Evolutionary conservation across 495 filamentous ascomycete species (phyloP).

Genomic region (Pyrenula aspistea): DNA sequence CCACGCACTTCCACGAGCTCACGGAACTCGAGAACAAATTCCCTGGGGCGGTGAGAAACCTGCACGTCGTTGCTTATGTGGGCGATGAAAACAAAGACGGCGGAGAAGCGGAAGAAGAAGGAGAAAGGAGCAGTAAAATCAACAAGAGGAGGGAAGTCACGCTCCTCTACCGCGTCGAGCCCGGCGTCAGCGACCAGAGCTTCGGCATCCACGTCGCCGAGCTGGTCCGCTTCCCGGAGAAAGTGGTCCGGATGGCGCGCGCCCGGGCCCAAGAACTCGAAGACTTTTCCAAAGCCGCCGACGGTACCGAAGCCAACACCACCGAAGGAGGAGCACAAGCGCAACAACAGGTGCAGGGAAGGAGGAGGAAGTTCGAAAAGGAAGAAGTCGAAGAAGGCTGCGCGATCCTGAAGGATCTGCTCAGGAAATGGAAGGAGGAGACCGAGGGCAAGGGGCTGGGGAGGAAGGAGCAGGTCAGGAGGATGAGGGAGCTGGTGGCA

Average conservation of each 20-base stretch:
- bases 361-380: conserved; percentile 41
- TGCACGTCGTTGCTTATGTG: conserved; percentile 95
- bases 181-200: conserved; percentile 89
- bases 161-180: conserved; percentile 88
- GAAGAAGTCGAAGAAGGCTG: conserved; percentile 90
- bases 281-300: conserved; percentile 55
- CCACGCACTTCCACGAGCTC: conserved; percentile 97
- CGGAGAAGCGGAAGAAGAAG: conserved; percentile 18
- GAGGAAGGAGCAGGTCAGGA: conserved; percentile 63
- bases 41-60: conserved; percentile 69
- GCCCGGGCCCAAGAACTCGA: conserved; percentile 96
- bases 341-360: conserved; percentile 12
- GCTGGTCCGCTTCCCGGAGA: conserved; percentile 92
- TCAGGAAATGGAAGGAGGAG: conserved; percentile 80
- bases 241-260: conserved; percentile 97
- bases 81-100: conserved; percentile 34
- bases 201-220: conserved; percentile 99
- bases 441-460: conserved; percentile 55
- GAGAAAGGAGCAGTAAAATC: conserved; percentile 15
- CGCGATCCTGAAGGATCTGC: conserved; percentile 68
- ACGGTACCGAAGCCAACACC: conserved; percentile 45
- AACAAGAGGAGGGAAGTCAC: conserved; percentile 74
- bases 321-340: too few relatives aligned
- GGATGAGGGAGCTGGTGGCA: conserved; percentile 68
- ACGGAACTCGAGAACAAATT: conserved; percentile 80